Percentiles rank a stretch among this genome's conserved stretches.
Conservation (phyloP, 2,329 filamentous ascomycete genomes). For the Arthrobotrys musiformis region DNA sequence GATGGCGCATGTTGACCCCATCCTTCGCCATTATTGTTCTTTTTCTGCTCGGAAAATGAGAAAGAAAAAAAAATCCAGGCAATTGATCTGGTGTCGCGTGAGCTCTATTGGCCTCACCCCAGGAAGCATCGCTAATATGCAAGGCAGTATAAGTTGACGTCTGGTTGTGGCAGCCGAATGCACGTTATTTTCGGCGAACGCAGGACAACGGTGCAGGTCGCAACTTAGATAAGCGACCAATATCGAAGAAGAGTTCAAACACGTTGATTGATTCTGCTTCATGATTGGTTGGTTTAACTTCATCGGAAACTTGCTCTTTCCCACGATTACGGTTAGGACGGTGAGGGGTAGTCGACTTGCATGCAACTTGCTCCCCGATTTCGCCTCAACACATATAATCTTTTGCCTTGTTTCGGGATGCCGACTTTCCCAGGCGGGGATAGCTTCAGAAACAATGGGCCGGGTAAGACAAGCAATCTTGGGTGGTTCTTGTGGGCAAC, state of each 20-base stretch:
- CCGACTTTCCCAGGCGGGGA: slow-evolving; percentile 39
- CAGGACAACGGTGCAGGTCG: slow-evolving; percentile 33
- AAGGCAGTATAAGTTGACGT: slow-evolving; percentile 17
- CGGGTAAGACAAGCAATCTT: slow-evolving; percentile 33
- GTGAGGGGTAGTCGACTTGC: slow-evolving; percentile 6
- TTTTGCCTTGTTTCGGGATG: slow-evolving; percentile 15
- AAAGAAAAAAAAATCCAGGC: slow-evolving; percentile 19
- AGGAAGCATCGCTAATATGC: slow-evolving; percentile 12
- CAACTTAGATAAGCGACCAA: slow-evolving; percentile 26
- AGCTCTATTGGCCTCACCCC: slow-evolving; percentile 30
- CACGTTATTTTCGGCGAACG: slow-evolving; percentile 31
- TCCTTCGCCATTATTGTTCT: no score
- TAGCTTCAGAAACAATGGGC: slow-evolving; percentile 16
- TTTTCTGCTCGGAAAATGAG: slow-evolving; percentile 18
- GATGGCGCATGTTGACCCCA: no score
- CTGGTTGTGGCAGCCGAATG: slow-evolving; percentile 26
- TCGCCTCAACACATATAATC: slow-evolving; percentile 10
- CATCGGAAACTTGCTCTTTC: slow-evolving; percentile 21
- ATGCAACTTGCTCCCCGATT: neutral
- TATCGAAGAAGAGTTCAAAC: slow-evolving; percentile 28
- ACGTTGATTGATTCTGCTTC: slow-evolving; percentile 17
- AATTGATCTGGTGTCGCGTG: slow-evolving; percentile 34
- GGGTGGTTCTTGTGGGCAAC: slow-evolving; percentile 24
- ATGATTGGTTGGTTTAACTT: slow-evolving; percentile 19
- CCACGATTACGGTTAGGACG: slow-evolving; percentile 20